Evolutionary conservation across 176 grass and related monocot genomes (phyloP).

Genomic region (Carex littledalei): DNA sequence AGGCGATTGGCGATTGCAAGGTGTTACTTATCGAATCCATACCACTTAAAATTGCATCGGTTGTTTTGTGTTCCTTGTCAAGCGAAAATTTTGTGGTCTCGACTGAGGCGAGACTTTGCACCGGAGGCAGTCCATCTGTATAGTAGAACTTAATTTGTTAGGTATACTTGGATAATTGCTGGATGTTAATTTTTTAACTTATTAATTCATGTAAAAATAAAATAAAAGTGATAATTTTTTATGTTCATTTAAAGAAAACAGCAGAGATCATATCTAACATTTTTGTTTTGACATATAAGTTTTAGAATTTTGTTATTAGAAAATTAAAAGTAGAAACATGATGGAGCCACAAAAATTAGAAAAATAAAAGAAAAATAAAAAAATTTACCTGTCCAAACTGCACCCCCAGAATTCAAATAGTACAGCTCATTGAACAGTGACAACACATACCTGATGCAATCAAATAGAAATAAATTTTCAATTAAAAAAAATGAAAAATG

Average conservation of each 20-base stretch:
- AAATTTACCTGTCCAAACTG: constrained; percentile 72
- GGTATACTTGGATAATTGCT: neutral
- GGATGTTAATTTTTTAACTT: too few species aligned
- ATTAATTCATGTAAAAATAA: too few species aligned
- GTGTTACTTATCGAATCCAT: constrained; percentile 38
- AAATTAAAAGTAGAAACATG: too few species aligned
- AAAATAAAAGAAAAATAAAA: neutral
- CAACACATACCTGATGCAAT: constrained; percentile 59
- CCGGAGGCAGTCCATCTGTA: constrained; percentile 59
- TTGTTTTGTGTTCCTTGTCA: constrained; percentile 28
- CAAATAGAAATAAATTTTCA: neutral
- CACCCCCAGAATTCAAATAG: constrained; percentile 81
- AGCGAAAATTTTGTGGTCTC: constrained; percentile 42
- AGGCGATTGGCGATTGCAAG: constrained; percentile 25
- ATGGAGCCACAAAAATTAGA: too few species aligned
- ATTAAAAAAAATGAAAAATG: neutral
- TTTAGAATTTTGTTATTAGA: too few species aligned
- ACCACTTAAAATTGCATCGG: constrained; percentile 31
- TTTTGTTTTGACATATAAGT: too few species aligned
- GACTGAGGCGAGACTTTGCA: constrained; percentile 32
- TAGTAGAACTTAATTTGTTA: neutral
- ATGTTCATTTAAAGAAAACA: too few species aligned
- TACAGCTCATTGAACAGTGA: constrained; percentile 86
- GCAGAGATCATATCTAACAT: too few species aligned
- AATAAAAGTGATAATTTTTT: too few species aligned